These are phyloP conservation scores for Colletotrichum navitas DNA, from an alignment of 2,329 filamentous ascomycete species.

Conservation along the genomic window DNA sequence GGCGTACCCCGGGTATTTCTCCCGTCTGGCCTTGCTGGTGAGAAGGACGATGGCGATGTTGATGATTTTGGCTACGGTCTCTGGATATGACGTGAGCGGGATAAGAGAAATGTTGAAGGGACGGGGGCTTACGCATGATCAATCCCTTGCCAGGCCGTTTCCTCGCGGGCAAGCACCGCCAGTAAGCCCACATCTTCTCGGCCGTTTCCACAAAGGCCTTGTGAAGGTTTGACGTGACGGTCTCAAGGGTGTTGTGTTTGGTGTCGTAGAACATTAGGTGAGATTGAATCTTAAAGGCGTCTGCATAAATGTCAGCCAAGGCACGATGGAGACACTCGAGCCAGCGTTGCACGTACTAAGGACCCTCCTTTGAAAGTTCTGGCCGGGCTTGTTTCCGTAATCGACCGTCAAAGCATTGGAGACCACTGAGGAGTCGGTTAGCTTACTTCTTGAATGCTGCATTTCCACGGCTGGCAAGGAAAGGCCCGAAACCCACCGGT, in stretches of 20 bases:
- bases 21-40: constrained; percentile 63
- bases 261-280: constrained; percentile 88
- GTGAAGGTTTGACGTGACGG: constrained; percentile 80
- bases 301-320: constrained; percentile 49
- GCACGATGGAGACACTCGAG: background rate
- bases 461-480: background rate
- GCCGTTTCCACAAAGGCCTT: constrained; percentile 83
- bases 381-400: constrained; percentile 77
- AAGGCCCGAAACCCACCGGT: constrained; percentile 58
- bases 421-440: constrained; percentile 57
- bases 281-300: constrained; percentile 85
- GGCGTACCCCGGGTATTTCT: constrained; percentile 63
- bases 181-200: constrained; percentile 77
- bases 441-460: background rate
- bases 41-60: constrained; percentile 75
- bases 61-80: constrained; percentile 74
- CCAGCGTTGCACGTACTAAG: constrained; percentile 65
- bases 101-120: background rate
- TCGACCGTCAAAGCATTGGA: constrained; percentile 85
- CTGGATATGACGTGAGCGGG: constrained; percentile 51
- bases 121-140: constrained; percentile 66
- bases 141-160: constrained; percentile 70
- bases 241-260: constrained; percentile 76
- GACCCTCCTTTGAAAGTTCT: constrained; percentile 83
- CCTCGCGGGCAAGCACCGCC: constrained; percentile 66